A percentile compares a stretch with the other conserved stretches of the same genome.
phyloP scores from a whole-genome alignment of 805 yeast species.

The Yamadazyma akitaensis region DNA sequence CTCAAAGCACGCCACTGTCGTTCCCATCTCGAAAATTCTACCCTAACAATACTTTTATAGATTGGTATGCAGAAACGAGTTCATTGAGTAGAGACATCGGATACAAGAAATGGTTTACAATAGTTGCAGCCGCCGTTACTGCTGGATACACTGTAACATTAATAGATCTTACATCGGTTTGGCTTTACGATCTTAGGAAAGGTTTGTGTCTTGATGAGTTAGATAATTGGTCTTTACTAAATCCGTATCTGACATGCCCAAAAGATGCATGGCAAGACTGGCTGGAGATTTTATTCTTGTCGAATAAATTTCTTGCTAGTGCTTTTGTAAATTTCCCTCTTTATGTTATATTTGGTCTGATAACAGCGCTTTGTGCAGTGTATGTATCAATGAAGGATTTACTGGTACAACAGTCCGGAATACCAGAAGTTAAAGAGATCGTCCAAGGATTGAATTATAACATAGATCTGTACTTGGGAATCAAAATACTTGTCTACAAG shows the following conservation, averaged over 20 bases:
- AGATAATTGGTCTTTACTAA: slow-evolving; percentile 39
- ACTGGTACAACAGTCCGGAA: slow-evolving; percentile 52
- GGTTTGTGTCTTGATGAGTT: slow-evolving; percentile 46
- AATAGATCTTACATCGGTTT: slow-evolving; percentile 48
- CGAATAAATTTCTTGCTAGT: slow-evolving; percentile 17
- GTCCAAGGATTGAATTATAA: slow-evolving; percentile 60
- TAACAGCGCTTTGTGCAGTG: slow-evolving; percentile 26
- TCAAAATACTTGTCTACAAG: slow-evolving; percentile 52
- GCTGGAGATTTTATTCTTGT: slow-evolving; percentile 27
- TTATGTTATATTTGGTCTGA: slow-evolving; percentile 26
- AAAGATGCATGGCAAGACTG: slow-evolving; percentile 38
- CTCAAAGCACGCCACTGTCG: neutral
- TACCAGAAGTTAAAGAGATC: slow-evolving; percentile 67
- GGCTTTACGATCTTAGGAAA: slow-evolving; percentile 50
- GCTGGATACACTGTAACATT: slow-evolving; percentile 49
- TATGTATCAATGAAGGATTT: slow-evolving; percentile 26
- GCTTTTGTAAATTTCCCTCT: slow-evolving; percentile 34
- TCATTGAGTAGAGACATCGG: slow-evolving; percentile 14
- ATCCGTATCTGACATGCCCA: slow-evolving; percentile 44
- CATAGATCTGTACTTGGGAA: slow-evolving; percentile 46
- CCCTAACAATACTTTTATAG: slow-evolving; percentile 43
- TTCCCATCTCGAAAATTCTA: slow-evolving; percentile 18
- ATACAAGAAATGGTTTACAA: slow-evolving; percentile 45
- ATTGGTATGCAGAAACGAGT: slow-evolving; percentile 50
- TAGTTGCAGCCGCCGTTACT: slow-evolving; percentile 42